Base-by-base conservation (phyloP, 257 asterid genomes). In the Buddleja alternifolia region DNA sequence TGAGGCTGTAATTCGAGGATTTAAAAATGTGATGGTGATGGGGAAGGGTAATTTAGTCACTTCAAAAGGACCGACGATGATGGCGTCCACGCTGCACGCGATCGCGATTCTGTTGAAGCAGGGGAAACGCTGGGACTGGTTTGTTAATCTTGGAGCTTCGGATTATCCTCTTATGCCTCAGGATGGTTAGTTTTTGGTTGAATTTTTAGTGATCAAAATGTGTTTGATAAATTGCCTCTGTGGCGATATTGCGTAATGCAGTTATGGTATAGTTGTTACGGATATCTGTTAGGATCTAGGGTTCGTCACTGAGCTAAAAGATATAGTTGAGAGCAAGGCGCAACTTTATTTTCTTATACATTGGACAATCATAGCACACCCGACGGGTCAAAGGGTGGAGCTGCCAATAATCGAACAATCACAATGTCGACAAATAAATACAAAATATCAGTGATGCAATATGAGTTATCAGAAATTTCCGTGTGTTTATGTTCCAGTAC, bases 101-200 rank as follows among this genome's bases (percentile, higher is more conserved):
- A 56, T 85, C 8, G 96, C 99, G n/a, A 46, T 94, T 74, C 72
- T 91, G 52, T 79, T 91, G 81, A 89, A 84, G 89, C 75, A 52
- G 82, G 87, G 81, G 64, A 50, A 36, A 74, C 67, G 67, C 0
- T 94, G 99, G 99, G 97, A 94, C 58, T 94, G 99, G 99, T 94
- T 94, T 73, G 82, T 94, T 55, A 91, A 94, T 55, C 84, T 91
- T 0, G 85, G 89, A 41, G 84, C 97, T 14, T 84, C 93, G 9
- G 97, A 94, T 87, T 94, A 94, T 83, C 99, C 97, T 55, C 84
- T 87, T 5, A 85, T 87, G 95, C 92, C 96, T 1, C 99, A 91
- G 64, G 99, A 94, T 80, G 99, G 99, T 91, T 24, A 48, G 95
- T 70, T 29, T 70, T 77, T 23, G 24, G 14, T 16, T n/a, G 54